These are phyloP conservation scores for Candida patagonica DNA, from an alignment of 805 yeast species.

Conservation along the genomic window DNA sequence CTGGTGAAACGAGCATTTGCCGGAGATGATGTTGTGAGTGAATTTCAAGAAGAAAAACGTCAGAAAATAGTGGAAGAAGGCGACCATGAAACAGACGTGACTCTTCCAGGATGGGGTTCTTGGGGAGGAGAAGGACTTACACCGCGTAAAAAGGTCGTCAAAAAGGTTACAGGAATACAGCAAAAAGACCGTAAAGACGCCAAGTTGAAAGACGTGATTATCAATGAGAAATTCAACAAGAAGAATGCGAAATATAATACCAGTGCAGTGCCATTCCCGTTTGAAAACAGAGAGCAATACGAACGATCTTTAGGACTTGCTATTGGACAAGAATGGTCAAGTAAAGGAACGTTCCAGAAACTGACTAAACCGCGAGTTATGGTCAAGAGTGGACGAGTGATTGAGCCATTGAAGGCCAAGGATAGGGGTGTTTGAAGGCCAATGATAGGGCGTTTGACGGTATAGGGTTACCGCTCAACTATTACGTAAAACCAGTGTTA, in stretches of 20 bases:
- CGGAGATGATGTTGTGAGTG: conserved; percentile 91
- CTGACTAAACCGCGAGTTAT: conserved; percentile 82
- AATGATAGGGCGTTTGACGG: too few species aligned
- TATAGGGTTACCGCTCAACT: too few species aligned
- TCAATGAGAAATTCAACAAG: conserved; percentile 80
- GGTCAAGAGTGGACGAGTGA: conserved; percentile 78
- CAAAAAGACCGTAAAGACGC: conserved; percentile 68
- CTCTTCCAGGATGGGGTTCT: conserved; percentile 96
- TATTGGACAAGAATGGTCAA: conserved; percentile 94
- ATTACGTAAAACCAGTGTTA: background rate
- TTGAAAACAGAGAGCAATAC: conserved; percentile 86
- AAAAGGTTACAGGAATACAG: conserved; percentile 70
- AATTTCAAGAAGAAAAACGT: conserved; percentile 71
- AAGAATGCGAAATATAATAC: conserved; percentile 80
- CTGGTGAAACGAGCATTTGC: conserved; percentile 90
- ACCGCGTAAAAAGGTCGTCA: conserved; percentile 50
- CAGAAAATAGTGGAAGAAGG: conserved; percentile 65
- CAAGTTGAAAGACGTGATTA: conserved; percentile 68
- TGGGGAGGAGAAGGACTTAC: conserved; percentile 73
- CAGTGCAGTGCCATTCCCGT: conserved; percentile 89
- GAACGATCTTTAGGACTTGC: conserved; percentile 92
- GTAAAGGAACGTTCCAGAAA: conserved; percentile 77
- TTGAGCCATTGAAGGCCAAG: conserved; percentile 75
- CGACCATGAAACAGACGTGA: conserved; percentile 75
- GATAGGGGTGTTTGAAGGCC: background rate